Evolutionary conservation across 805 yeast genomes (phyloP).

Genomic region (Lachancea sp.): DNA sequence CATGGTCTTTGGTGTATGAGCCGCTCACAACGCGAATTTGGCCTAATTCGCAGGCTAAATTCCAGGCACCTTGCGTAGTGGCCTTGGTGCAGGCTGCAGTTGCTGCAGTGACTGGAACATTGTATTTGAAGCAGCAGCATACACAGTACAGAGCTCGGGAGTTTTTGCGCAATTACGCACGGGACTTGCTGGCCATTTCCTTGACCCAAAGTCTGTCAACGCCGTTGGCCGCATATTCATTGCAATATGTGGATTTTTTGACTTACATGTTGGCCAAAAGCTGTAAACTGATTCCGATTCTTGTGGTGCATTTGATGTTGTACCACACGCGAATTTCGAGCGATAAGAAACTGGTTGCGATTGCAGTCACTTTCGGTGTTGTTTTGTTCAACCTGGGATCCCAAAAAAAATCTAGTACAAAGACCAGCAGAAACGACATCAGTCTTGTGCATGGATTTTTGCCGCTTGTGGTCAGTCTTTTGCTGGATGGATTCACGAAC

Average conservation of each 20-base stretch:
- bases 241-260: conserved; percentile 79
- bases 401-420: conserved; percentile 6
- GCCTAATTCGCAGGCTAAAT: conserved; percentile 47
- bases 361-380: conserved; percentile 78
- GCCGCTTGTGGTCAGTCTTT: conserved; percentile 53
- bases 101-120: conserved; percentile 62
- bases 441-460: conserved; percentile 47
- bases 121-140: conserved; percentile 42
- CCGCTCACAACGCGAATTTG: conserved; percentile 73
- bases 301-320: conserved; percentile 67
- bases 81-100: conserved; percentile 67
- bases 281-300: conserved; percentile 91
- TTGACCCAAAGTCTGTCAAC: conserved; percentile 73
- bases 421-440: conserved; percentile 33
- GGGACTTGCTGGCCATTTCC: conserved; percentile 48
- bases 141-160: conserved; percentile 27
- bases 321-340: conserved; percentile 67
- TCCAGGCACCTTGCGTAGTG: conserved; percentile 74
- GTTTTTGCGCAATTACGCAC: conserved; percentile 31
- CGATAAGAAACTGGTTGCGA: conserved; percentile 74
- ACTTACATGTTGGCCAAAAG: conserved; percentile 84
- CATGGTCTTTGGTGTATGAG: conserved; percentile 93
- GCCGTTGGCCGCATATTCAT: conserved; percentile 74
- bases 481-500: conserved; percentile 88
- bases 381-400: conserved; percentile 58